A percentile compares a stretch with the other conserved stretches of the same genome.
Evolutionary conservation across 2,329 filamentous ascomycete genomes (phyloP).

Genomic region (Diaporthe aspalathi): DNA sequence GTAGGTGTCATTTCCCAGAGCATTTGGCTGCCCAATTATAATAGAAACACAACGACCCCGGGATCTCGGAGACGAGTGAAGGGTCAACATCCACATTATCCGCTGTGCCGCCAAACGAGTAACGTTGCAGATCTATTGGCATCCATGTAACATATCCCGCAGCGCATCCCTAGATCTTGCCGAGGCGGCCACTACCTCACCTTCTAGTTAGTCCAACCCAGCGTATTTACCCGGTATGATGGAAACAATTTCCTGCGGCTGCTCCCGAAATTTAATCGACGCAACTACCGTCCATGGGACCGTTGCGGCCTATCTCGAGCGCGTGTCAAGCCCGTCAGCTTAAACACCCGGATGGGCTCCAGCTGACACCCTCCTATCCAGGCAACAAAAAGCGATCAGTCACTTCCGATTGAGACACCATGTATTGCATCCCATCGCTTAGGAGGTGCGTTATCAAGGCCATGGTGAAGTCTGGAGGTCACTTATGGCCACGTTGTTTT

Average conservation of each 20-base stretch:
- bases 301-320: slow-evolving; percentile 17
- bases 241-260: slow-evolving; percentile 9
- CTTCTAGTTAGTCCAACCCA: not conserved
- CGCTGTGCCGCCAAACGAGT: slow-evolving; percentile 1
- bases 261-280: slow-evolving; percentile 25
- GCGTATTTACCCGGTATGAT: not conserved
- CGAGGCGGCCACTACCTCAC: not conserved
- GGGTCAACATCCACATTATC: slow-evolving; percentile 1
- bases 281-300: slow-evolving; percentile 16
- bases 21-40: slow-evolving; percentile 21
- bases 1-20: slow-evolving; percentile 12
- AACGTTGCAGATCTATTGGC: slow-evolving; percentile 22
- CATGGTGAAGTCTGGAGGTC: slow-evolving; percentile 13
- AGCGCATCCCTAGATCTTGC: not conserved
- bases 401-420: slow-evolving; percentile 3
- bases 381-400: not conserved
- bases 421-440: not conserved
- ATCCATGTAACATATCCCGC: slow-evolving; percentile 23
- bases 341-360: not conserved
- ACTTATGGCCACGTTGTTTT: slow-evolving; percentile 14
- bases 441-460: slow-evolving; percentile 8
- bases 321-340: slow-evolving; percentile 25
- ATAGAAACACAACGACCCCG: not conserved
- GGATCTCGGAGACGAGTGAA: slow-evolving; percentile 22
- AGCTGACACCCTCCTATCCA: slow-evolving; percentile 11